Evolutionary conservation across 257 asterid species (phyloP), one percentile per base, ranked within the genome.

Genomic region (Nicotiana otophora): DNA sequence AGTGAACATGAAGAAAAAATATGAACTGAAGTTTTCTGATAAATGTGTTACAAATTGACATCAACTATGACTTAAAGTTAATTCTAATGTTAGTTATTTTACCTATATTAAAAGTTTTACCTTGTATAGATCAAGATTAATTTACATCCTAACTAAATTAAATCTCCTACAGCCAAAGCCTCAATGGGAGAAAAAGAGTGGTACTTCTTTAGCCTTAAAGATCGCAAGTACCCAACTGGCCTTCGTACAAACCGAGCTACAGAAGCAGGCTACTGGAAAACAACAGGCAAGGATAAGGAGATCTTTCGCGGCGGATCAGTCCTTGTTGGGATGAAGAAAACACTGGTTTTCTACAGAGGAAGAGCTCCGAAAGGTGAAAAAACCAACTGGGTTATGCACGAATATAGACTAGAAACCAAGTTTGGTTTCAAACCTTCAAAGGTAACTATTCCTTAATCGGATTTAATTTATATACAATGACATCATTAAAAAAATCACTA

Each of bases 291-390:
- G 65, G 98, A 94, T 87, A 94, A 91, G 89, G 98, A 92, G 86
- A 91, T 94, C 0, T 91, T 62, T 83, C 85, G 93, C 2, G 93
- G 94, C 0, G 90, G 85, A 1, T 81, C 26, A 23, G 26, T 87
- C 5, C 68, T 92, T 84, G 92, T 92, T 17, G 98, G 98, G 0
- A 92, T 94, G 97, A 94, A 94, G 92, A 94, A 94, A 84, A 94
- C 98, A 54, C 88, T 94, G 0, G 98, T 94, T 5, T 94, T 94
- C 87, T 94, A 94, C 74, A 82, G 83, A 83, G 98, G 98, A 7
- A 87, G 98, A 86, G 98, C 98, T 87, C 98, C 98, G 9, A 94
- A 94, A 83, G 98, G 98, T 30, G 96, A 92, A 61, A 94, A 94
- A 33, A 91, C 97, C 53, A 94, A 94, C 31, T 92, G 98, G 98